These are phyloP conservation scores for Lasiodiplodia hormozganensis DNA, from an alignment of 2,329 filamentous ascomycete species.

Conservation along the genomic window DNA sequence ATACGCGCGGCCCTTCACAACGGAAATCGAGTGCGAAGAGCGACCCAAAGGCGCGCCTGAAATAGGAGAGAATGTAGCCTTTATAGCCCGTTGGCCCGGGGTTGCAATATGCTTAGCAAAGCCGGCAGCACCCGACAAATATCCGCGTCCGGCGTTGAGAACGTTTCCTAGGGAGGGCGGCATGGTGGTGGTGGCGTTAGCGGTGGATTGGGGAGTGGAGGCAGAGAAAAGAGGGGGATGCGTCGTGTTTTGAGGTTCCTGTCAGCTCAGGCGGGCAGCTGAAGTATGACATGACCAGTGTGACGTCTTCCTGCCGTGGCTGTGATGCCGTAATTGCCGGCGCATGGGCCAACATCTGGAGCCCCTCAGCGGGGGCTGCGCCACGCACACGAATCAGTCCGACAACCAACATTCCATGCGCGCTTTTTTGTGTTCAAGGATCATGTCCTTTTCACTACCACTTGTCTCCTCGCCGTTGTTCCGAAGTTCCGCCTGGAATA, in stretches of 20 bases:
- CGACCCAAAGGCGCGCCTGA: conserved; percentile 54
- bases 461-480: too few relatives aligned
- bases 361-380: too few relatives aligned
- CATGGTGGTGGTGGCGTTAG: conserved; percentile 9
- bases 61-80: conserved; percentile 58
- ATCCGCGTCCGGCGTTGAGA: conserved; percentile 44
- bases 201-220: not conserved
- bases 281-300: not conserved
- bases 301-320: not conserved
- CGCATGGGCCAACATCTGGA: too few relatives aligned
- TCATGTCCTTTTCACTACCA: too few relatives aligned
- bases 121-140: conserved; percentile 50
- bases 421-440: not conserved
- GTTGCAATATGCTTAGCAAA: conserved; percentile 28
- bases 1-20: conserved; percentile 62
- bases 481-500: too few relatives aligned
- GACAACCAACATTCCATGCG: not conserved
- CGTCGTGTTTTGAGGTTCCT: not conserved
- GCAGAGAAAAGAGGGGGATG: not conserved
- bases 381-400: not conserved
- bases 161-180: conserved; percentile 44
- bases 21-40: conserved; percentile 59
- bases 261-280: conserved; percentile 5
- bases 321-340: not conserved
- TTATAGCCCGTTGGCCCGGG: conserved; percentile 52